Conservation (phyloP, 1,139 yeast species). For the Candida tetrigidarum region DNA sequence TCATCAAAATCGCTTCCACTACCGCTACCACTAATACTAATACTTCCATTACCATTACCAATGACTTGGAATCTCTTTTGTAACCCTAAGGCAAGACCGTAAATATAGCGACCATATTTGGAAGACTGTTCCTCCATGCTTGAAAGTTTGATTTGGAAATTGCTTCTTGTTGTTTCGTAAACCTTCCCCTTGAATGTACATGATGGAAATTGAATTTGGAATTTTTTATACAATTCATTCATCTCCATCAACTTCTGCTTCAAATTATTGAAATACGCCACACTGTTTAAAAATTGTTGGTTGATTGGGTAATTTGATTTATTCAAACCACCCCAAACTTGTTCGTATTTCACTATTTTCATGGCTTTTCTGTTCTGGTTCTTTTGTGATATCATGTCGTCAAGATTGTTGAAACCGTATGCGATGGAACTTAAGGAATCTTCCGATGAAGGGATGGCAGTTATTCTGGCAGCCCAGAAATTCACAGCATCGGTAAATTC, state of each 20-base stretch:
- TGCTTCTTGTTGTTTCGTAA: conserved; percentile 3
- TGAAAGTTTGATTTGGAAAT: conserved; percentile 21
- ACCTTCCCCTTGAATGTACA: neutral
- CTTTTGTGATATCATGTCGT: conserved; percentile 37
- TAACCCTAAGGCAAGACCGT: conserved; percentile 51
- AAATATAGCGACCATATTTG: conserved; percentile 47
- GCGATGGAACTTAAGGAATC: conserved; percentile 73
- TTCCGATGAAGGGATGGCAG: conserved; percentile 72
- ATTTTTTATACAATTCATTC: neutral
- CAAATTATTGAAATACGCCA: neutral
- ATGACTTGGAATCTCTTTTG: conserved; percentile 50
- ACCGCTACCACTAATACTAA: too few relatives aligned
- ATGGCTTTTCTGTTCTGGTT: conserved; percentile 18
- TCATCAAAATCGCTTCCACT: conserved; percentile 49
- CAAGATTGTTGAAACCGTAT: conserved; percentile 80
- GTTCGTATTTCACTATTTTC: too few relatives aligned
- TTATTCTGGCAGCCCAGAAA: conserved; percentile 88
- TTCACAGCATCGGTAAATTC: conserved; percentile 80
- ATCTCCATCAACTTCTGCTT: neutral
- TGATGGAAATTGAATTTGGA: neutral
- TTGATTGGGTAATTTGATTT: too few relatives aligned
- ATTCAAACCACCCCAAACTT: neutral
- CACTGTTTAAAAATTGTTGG: neutral
- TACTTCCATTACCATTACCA: too few relatives aligned
- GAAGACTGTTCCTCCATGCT: conserved; percentile 44